Conservation (phyloP, 352 stramenopile genomes). For the Phytopythium mirpurense region DNA sequence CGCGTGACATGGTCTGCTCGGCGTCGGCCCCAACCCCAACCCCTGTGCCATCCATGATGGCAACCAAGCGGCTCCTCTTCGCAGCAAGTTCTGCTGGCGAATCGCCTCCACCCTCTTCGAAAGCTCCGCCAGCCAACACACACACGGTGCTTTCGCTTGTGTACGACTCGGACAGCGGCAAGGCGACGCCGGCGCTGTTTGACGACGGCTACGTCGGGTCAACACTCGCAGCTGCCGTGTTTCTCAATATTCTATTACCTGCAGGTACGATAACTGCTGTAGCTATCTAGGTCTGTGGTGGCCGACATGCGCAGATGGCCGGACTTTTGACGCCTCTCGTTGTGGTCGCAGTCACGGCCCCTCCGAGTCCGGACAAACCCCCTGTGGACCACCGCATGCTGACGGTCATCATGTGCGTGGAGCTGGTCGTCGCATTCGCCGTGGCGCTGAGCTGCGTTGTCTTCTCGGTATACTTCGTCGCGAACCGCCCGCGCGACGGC, state of each 20-base stretch:
- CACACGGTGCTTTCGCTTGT: slow-evolving; percentile 25
- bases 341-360: slow-evolving; percentile 35
- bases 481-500: slow-evolving; percentile 61
- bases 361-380: slow-evolving; percentile 67
- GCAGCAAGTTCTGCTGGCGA: slow-evolving; percentile 4
- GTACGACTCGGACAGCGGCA: slow-evolving; percentile 39
- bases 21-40: slow-evolving; percentile 11
- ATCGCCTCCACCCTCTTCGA: not conserved
- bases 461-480: slow-evolving; percentile 87
- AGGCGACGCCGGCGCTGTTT: slow-evolving; percentile 22
- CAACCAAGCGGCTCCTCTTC: not conserved
- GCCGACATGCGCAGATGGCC: too few species aligned
- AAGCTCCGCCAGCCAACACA: not conserved
- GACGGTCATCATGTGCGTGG: slow-evolving; percentile 83
- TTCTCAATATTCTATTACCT: slow-evolving; percentile 75
- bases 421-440: slow-evolving; percentile 76
- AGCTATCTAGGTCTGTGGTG: too few species aligned
- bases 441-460: slow-evolving; percentile 79
- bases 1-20: slow-evolving; percentile 56
- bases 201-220: slow-evolving; percentile 53
- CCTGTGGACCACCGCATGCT: slow-evolving; percentile 80
- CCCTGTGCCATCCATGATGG: not conserved
- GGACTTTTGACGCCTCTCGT: not conserved
- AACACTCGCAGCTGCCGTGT: slow-evolving; percentile 47
- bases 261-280: slow-evolving; percentile 25